A percentile compares a stretch with the other conserved stretches of the same genome.
These are phyloP conservation scores for Capronia epimyces DNA, from an alignment of 2,329 filamentous ascomycete genomes.

Conservation along the genomic window DNA sequence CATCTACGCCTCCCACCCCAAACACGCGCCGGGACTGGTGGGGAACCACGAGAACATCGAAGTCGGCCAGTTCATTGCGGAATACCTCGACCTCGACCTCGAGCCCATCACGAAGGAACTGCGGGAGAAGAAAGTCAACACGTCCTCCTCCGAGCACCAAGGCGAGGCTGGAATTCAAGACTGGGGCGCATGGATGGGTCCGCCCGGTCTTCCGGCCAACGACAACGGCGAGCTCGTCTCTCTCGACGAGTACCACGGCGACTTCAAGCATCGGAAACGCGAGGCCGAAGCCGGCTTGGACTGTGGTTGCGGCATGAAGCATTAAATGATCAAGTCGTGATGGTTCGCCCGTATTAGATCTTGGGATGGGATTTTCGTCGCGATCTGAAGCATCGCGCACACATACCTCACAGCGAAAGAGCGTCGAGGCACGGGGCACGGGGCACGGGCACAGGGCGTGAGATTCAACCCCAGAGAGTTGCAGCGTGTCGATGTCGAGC, in stretches of 20 bases:
- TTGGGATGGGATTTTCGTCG: no score
- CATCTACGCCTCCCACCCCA: constrained; percentile 75
- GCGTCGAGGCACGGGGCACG: no score
- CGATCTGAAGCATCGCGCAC: no score
- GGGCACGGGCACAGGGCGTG: no score
- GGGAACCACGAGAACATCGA: constrained; percentile 97
- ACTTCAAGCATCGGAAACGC: constrained; percentile 35
- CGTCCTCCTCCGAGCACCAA: constrained; percentile 4
- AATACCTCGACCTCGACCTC: constrained; percentile 76
- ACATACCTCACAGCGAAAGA: no score
- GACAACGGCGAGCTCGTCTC: constrained; percentile 24
- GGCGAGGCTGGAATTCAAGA: constrained; percentile 14
- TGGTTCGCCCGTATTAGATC: no score
- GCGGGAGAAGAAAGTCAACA: constrained; percentile 35
- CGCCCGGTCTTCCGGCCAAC: constrained; percentile 37
- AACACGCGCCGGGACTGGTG: constrained; percentile 56
- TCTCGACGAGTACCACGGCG: constrained; percentile 43
- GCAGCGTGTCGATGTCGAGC: no score
- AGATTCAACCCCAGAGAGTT: no score
- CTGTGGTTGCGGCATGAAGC: constrained; percentile 26
- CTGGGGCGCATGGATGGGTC: constrained; percentile 39
- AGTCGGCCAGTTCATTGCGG: constrained; percentile 71
- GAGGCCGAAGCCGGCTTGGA: constrained; percentile 17
- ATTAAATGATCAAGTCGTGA: no score
- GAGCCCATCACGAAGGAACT: constrained; percentile 72